These are phyloP conservation scores for Albifimbria verrucaria DNA, from an alignment of 2,329 filamentous ascomycete species.

Conservation along the genomic window DNA sequence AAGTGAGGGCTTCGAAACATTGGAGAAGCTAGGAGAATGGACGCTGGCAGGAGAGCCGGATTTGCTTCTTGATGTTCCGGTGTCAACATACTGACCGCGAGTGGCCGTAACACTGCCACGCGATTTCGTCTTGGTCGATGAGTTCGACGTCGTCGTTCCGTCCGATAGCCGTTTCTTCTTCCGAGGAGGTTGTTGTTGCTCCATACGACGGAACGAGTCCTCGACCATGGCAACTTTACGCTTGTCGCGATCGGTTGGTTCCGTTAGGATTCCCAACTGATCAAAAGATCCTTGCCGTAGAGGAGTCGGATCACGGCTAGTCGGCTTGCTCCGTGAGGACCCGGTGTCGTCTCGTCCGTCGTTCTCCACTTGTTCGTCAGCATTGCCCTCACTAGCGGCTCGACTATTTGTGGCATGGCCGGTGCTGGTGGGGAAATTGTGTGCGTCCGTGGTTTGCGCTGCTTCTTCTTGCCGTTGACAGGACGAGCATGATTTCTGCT, in stretches of 20 bases:
- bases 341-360: conserved; percentile 44
- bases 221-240: conserved; percentile 65
- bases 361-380: conserved; percentile 52
- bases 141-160: conserved; percentile 34
- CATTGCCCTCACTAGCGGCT: conserved; percentile 59
- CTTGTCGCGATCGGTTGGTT: conserved; percentile 64
- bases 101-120: conserved; percentile 33
- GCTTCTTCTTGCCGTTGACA: conserved; percentile 42
- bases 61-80: conserved; percentile 50
- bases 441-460: conserved; percentile 52
- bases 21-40: conserved; percentile 32
- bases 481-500: conserved; percentile 40
- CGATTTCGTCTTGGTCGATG: conserved; percentile 35
- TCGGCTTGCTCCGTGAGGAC: conserved; percentile 60
- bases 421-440: conserved; percentile 61
- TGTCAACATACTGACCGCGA: conserved; percentile 46
- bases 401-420: conserved; percentile 61
- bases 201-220: conserved; percentile 60
- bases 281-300: conserved; percentile 57
- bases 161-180: conserved; percentile 64
- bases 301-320: conserved; percentile 64
- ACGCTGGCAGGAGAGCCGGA: conserved; percentile 47
- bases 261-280: conserved; percentile 57
- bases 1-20: conserved; percentile 21
- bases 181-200: conserved; percentile 51